Percentiles rank a stretch among this genome's conserved stretches.
Conservation (phyloP, 2,329 filamentous ascomycete species). For the Cercospora sojina region DNA sequence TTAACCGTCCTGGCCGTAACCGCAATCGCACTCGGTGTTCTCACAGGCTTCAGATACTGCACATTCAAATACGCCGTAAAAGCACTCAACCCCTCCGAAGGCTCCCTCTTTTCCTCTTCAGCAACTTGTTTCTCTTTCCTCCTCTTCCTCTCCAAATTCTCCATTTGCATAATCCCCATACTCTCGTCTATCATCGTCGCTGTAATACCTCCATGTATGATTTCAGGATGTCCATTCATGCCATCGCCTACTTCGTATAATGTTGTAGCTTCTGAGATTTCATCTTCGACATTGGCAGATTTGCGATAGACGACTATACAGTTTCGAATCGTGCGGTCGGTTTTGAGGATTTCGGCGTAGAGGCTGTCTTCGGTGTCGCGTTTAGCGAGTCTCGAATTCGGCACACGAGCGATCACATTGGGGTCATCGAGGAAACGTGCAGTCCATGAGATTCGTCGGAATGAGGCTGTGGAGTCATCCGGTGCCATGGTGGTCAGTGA, state of each 20-base stretch:
- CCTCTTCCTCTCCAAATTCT: constrained; percentile 40
- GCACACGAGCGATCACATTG: constrained; percentile 41
- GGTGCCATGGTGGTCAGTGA: constrained; percentile 21
- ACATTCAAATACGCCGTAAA: constrained; percentile 59
- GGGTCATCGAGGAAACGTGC: constrained; percentile 34
- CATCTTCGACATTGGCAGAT: constrained; percentile 34
- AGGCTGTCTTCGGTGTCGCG: constrained; percentile 51
- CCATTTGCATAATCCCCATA: constrained; percentile 52
- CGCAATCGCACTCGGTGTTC: constrained; percentile 51
- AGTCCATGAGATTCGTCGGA: constrained; percentile 38
- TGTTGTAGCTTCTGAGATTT: constrained; percentile 38
- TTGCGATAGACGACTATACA: constrained; percentile 48
- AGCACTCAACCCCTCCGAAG: constrained; percentile 31
- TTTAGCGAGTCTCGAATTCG: constrained; percentile 44
- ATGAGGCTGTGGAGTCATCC: constrained; percentile 31
- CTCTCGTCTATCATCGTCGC: constrained; percentile 60
- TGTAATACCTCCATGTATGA: constrained; percentile 60
- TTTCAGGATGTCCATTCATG: constrained; percentile 54
- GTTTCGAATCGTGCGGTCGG: constrained; percentile 49
- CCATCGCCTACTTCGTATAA: constrained; percentile 51
- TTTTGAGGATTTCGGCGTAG: constrained; percentile 55
- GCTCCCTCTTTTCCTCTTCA: constrained; percentile 28
- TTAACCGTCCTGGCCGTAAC: constrained; percentile 45
- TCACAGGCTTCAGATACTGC: constrained; percentile 54
- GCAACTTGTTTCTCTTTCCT: constrained; percentile 13